Percentiles rank a stretch among this genome's conserved stretches.
Evolutionary conservation across 108 stramenopile species (phyloP).

Genomic region (Epithemia pelagica): DNA sequence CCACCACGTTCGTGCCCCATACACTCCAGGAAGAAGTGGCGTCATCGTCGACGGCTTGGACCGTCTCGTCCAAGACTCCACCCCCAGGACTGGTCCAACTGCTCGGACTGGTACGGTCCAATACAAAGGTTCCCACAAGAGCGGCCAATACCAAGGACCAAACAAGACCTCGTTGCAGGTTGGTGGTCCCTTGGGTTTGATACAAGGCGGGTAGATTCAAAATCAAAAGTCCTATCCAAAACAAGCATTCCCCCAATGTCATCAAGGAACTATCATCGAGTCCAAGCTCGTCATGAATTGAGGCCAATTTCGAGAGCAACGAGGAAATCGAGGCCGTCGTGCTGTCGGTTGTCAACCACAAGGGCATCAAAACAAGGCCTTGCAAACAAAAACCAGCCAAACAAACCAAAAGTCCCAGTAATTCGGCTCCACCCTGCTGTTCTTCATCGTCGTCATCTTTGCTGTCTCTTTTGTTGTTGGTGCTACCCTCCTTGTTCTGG

Average conservation of each 20-base stretch:
- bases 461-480: not conserved
- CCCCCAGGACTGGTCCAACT: not conserved
- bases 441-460: not conserved
- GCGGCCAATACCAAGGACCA: not conserved
- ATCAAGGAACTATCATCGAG: not conserved
- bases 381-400: not conserved
- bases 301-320: not conserved
- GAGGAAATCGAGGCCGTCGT: not conserved
- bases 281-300: not conserved
- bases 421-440: not conserved
- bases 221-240: not conserved
- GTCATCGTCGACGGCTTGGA: not conserved
- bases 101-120: too few relatives aligned
- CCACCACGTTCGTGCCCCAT: not conserved
- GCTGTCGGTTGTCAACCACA: not conserved
- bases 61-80: not conserved
- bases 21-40: not conserved
- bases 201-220: not conserved
- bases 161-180: not conserved
- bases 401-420: not conserved
- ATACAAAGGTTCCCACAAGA: not conserved
- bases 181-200: not conserved
- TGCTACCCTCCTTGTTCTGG: too few relatives aligned
- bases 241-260: not conserved
- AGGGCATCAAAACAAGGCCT: not conserved